A percentile compares a stretch with the other conserved stretches of the same genome.
These are phyloP conservation scores for Fusarium sp. DNA, from an alignment of 2,329 filamentous ascomycete genomes.

Conservation along the genomic window DNA sequence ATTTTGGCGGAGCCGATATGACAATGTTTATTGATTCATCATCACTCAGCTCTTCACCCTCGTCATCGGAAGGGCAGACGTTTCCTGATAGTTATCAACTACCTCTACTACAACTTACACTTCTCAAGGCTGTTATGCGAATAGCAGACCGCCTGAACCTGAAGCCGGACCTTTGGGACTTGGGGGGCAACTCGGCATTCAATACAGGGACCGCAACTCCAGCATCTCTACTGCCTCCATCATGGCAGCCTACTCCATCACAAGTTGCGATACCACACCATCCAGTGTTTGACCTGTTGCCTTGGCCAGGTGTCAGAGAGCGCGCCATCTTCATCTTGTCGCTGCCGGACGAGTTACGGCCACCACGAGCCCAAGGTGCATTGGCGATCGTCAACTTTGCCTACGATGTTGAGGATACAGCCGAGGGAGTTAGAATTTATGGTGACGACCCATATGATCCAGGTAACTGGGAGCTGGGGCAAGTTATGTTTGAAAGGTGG, in stretches of 20 bases:
- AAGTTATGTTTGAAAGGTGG: conserved; percentile 68
- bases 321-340: conserved; percentile 62
- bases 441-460: conserved; percentile 60
- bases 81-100: conserved; percentile 61
- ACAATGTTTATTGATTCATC: conserved; percentile 34
- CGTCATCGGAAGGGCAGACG: conserved; percentile 35
- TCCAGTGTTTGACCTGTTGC: conserved; percentile 66
- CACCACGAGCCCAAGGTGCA: conserved; percentile 57
- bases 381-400: conserved; percentile 62
- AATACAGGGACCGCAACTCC: conserved; percentile 44
- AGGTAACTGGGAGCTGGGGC: conserved; percentile 66
- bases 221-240: conserved; percentile 54
- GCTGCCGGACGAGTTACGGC: conserved; percentile 60
- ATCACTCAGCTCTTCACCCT: conserved; percentile 30
- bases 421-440: conserved; percentile 63
- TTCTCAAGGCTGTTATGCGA: conserved; percentile 59
- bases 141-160: conserved; percentile 60
- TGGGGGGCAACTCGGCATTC: conserved; percentile 61
- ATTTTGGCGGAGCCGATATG: conserved; percentile 12
- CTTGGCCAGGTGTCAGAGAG: conserved; percentile 66
- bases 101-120: conserved; percentile 59
- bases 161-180: conserved; percentile 56
- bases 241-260: conserved; percentile 61
- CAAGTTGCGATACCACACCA: conserved; percentile 65
- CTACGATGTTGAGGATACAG: conserved; percentile 66